phyloP scores from a whole-genome alignment of 805 yeast species.

The Wickerhamomyces tratensis region DNA sequence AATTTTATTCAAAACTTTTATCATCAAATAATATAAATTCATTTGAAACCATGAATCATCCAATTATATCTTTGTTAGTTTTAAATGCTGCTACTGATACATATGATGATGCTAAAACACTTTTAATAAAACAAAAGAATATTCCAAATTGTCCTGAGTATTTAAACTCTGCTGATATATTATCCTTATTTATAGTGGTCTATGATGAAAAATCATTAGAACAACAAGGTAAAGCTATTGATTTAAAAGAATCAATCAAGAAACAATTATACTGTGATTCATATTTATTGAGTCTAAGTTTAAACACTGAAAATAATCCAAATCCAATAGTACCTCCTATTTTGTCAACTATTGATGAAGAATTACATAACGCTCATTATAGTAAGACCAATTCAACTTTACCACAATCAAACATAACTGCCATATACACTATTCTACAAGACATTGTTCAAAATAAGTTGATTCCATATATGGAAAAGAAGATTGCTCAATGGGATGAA shows the following conservation, averaged over 20 bases:
- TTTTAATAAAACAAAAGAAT: conserved; percentile 19
- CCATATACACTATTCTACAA: conserved; percentile 12
- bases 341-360: conserved; percentile 37
- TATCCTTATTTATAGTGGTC: conserved; percentile 41
- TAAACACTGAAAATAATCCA: conserved; percentile 6
- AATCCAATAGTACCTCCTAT: conserved; percentile 20
- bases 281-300: conserved; percentile 9
- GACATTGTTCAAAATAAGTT: conserved; percentile 26
- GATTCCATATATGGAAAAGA: conserved; percentile 80
- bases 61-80: conserved; percentile 64
- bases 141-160: conserved; percentile 30
- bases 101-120: conserved; percentile 39
- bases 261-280: conserved; percentile 28
- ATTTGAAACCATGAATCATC: conserved; percentile 83
- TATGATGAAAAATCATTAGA: conserved; percentile 36
- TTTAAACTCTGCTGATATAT: conserved; percentile 53
- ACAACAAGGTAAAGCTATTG: conserved; percentile 32
- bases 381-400: conserved; percentile 1
- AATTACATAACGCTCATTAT: conserved; percentile 18
- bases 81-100: conserved; percentile 42
- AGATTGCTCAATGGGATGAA: conserved; percentile 80
- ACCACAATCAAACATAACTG: conserved; percentile 6
- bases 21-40: conserved; percentile 55
- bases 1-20: conserved; percentile 46
- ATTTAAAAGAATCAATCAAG: conserved; percentile 23